These are phyloP conservation scores for Ustulina deusta DNA, from an alignment of 2,329 filamentous ascomycete genomes.

Conservation along the genomic window DNA sequence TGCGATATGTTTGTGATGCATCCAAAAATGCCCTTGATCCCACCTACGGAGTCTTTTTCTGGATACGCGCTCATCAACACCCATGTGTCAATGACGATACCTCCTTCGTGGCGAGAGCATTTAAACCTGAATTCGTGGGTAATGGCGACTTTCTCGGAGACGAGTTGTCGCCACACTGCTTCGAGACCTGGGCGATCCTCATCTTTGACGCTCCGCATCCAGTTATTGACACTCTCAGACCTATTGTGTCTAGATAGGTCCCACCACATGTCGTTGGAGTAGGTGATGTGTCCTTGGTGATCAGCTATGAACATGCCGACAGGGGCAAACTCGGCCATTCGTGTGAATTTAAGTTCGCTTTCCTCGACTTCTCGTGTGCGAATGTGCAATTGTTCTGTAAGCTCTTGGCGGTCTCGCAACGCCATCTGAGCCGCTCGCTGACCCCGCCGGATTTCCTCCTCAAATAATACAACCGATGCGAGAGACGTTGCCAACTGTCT, in stretches of 20 bases:
- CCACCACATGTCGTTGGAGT: conserved; percentile 85
- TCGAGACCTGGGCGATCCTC: conserved; percentile 73
- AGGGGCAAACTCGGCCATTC: conserved; percentile 86
- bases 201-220: conserved; percentile 78
- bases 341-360: conserved; percentile 81
- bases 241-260: conserved; percentile 76
- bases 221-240: conserved; percentile 69
- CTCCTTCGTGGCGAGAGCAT: conserved; percentile 71
- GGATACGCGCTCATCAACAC: conserved; percentile 82
- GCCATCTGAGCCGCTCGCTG: conserved; percentile 80
- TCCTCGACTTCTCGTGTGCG: conserved; percentile 72
- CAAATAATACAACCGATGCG: conserved; percentile 84
- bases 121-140: conserved; percentile 83
- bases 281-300: conserved; percentile 75
- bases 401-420: conserved; percentile 79
- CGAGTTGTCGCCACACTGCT: conserved; percentile 71
- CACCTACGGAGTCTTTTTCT: conserved; percentile 72
- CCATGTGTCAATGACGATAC: conserved; percentile 76
- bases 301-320: conserved; percentile 90
- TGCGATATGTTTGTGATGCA: conserved; percentile 87
- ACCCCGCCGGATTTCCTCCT: conserved; percentile 82
- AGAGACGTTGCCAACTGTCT: conserved; percentile 83
- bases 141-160: conserved; percentile 71
- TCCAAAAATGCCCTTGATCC: conserved; percentile 80
- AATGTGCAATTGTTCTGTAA: conserved; percentile 79